These are phyloP conservation scores for Suaeda aralocaspica DNA, from an alignment of 148 eudicot genomes.

Conservation along the genomic window DNA sequence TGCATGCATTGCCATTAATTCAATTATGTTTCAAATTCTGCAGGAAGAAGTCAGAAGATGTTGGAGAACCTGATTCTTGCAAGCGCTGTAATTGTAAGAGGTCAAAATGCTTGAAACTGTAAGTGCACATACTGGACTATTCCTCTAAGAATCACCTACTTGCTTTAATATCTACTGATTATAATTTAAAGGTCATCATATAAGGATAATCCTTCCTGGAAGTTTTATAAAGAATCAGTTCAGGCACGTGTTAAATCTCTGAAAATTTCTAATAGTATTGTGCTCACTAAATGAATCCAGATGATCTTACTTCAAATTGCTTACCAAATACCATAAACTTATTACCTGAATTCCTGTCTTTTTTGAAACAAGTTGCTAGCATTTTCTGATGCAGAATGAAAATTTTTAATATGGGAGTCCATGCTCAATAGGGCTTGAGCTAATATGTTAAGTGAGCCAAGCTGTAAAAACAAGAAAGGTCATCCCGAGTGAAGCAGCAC, in stretches of 20 bases:
- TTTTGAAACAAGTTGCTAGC: not conserved
- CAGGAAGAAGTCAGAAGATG: slow-evolving; percentile 30
- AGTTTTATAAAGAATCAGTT: not conserved
- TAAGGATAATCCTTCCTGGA: not conserved
- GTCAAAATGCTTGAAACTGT: slow-evolving; percentile 54
- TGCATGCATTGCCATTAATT: not conserved
- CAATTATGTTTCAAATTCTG: slow-evolving; percentile 3
- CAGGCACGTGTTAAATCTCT: not conserved
- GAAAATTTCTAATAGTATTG: not conserved
- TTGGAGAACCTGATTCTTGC: slow-evolving; percentile 34
- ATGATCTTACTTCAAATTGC: not conserved
- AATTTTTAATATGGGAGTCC: not conserved
- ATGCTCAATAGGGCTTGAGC: not conserved
- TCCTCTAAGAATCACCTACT: not conserved
- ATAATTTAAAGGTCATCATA: not conserved
- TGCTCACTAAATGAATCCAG: not conserved
- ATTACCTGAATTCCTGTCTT: not conserved
- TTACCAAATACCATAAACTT: not conserved
- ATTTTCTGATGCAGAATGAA: not conserved
- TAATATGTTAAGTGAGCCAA: not conserved
- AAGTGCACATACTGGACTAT: slow-evolving; percentile 15
- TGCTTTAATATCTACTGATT: not conserved
- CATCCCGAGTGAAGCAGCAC: not conserved
- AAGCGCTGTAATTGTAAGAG: slow-evolving; percentile 49
- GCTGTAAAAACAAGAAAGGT: not conserved